Evolutionary conservation across 208 protist genomes (phyloP), one percentile per base, ranked within the genome.

Genomic region (Vickermania spadyakhi): DNA sequence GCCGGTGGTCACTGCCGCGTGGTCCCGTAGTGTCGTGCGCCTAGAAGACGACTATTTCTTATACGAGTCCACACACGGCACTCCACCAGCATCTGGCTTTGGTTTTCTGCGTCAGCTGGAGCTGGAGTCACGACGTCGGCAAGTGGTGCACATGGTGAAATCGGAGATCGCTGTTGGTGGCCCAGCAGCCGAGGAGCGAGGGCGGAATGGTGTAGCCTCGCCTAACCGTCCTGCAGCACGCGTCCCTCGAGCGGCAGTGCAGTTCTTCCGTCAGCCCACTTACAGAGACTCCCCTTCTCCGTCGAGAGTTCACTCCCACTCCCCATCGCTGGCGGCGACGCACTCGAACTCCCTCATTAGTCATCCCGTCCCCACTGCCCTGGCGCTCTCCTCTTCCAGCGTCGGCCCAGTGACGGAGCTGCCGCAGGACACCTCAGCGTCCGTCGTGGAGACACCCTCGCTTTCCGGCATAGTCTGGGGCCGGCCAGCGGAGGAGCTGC

Each of bases 11-110:
- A 86, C 80, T 26, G 86, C 87, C 63, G 75, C 70, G 60, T 93
- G 86, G 86, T 61, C 86, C 1, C 79, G 82, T 2, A 86, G 72
- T 58, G 70, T 93, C 45, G 67, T 93, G n/a, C 74, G 78, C 49
- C 75, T 73, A 3, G 80, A 75, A 7, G 86, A 93, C 53, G 82
- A 93, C 66, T 70, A 79, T 28, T 62, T 86, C 25, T 68, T 93
- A 27, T 93, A 90, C 66, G 68, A 61, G 13, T 45, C 36, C 36
- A 45, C 36, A 18, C 36, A 18, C 36, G 36, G 36, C 36, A 7
- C 11, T 18, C 36, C 36, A 7, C 36, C 36, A 7, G 11, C 36
- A 7, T n/a, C 36, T 7, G 36, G 18, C 36, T 45, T n/a, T 18
- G 36, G 18, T 18, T 45, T n/a, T 18, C 36, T 45, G 11, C 52